Base-by-base conservation (phyloP, 331 rosid genomes). In the Acacia pycnantha region DNA sequence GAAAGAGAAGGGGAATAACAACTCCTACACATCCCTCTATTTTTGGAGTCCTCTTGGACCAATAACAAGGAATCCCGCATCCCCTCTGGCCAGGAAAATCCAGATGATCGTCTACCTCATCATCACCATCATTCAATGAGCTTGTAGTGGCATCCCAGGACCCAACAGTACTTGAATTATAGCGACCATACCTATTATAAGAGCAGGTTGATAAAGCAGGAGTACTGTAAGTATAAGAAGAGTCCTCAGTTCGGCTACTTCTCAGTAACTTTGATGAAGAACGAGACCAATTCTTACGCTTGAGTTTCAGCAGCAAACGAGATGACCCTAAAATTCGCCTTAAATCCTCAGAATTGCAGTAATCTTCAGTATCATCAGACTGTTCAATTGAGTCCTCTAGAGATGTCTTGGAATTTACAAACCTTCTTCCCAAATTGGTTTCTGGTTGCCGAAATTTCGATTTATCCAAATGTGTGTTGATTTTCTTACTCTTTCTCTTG, bases 131-230 rank as follows among this genome's bases (percentile, higher is more conserved):
- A 47, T 95, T 89, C 76, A 95, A 56, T 1, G 99, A 95, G 61
- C 97, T 85, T 9, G 97, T 86, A 4, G 98, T 90, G 62, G 89
- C 97, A 68, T 93, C 98, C 97, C 95, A 95, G 77, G 99, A 93
- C 67, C 97, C 98, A 86, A 90, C 90, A n/a, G 99, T 95, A 84
- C 98, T 92, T 0, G 98, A 93, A 64, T 91, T 88, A 6, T 84
- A 87, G 73, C 73, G 90, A 37, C 66, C 86, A 31, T 88, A 92
- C 88, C 87, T 83, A 54, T 93, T 90, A 70, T 87, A 93, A 84
- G 99, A 95, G 80, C 96, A 83, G 65, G 99, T 89, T 14, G 99
- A 96, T 87, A 96, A 86, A 67, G 99, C 99, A 37, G 99, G 99
- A 21, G 99, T 95, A 74, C 97, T 93, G 33, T 92, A 92, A 46